Evolutionary conservation across 148 eudicot species (phyloP).

Genomic region (Silene latifolia): DNA sequence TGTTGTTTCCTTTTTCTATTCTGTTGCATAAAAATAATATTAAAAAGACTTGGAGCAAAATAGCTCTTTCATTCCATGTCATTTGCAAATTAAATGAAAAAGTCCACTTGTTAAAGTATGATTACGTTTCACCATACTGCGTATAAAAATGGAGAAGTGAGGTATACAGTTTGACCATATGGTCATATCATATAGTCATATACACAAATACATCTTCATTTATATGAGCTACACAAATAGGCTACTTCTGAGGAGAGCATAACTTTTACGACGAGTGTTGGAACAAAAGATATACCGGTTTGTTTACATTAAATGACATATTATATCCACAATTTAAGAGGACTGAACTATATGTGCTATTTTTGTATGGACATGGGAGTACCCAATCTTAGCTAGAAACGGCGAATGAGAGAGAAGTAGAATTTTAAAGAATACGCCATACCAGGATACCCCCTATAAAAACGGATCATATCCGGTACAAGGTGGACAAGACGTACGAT

Average conservation of each 20-base stretch:
- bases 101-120: not conserved
- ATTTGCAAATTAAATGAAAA: constrained; percentile 5
- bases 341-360: not conserved
- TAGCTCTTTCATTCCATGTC: constrained; percentile 1
- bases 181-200: not conserved
- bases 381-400: not conserved
- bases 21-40: constrained; percentile 33
- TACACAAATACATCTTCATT: not conserved
- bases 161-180: not conserved
- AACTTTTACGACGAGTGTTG: too few species aligned
- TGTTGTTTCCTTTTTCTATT: constrained; percentile 89
- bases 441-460: too few species aligned
- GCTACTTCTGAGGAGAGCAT: too few species aligned
- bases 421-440: too few species aligned
- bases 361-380: not conserved
- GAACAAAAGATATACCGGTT: too few species aligned
- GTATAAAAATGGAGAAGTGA: not conserved
- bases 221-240: not conserved
- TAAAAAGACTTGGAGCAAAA: not conserved
- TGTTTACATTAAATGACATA: too few species aligned
- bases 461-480: not conserved
- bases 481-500: not conserved
- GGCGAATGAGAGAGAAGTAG: not conserved
- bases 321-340: too few species aligned
- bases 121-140: not conserved